Evolutionary conservation across 2,329 filamentous ascomycete genomes (phyloP).

Genomic region (Ciborinia camelliae): DNA sequence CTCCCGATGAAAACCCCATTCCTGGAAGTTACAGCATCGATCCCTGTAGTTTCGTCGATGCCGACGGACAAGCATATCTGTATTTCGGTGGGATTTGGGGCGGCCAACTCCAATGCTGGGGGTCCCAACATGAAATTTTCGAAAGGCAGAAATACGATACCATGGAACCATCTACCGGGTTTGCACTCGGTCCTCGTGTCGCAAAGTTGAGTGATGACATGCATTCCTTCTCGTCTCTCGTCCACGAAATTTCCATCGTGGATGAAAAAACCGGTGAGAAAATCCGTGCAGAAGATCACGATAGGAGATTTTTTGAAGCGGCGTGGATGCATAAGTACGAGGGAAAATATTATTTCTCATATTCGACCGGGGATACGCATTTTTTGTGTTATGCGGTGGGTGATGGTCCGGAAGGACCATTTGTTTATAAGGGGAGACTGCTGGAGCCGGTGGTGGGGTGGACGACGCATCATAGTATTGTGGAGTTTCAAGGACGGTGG

Average conservation of each 20-base stretch:
- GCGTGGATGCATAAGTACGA: conserved; percentile 74
- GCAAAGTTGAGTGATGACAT: conserved; percentile 63
- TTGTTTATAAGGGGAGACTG: conserved; percentile 68
- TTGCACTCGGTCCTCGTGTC: conserved; percentile 64
- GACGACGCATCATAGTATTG: conserved; percentile 79
- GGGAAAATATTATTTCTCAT: conserved; percentile 70
- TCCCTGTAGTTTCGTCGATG: conserved; percentile 72
- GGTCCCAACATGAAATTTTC: conserved; percentile 43
- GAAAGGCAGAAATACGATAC: conserved; percentile 53
- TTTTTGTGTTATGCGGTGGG: conserved; percentile 67
- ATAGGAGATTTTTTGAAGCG: conserved; percentile 74
- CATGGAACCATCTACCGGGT: conserved; percentile 57
- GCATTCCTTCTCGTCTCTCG: conserved; percentile 54
- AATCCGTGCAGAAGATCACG: conserved; percentile 65
- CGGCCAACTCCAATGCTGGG: conserved; percentile 76
- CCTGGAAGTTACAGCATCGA: conserved; percentile 72
- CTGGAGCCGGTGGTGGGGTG: conserved; percentile 74
- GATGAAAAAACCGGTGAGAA: conserved; percentile 55
- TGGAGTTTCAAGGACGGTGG: conserved; percentile 68
- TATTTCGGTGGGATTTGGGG: conserved; percentile 83
- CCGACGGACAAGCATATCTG: conserved; percentile 61
- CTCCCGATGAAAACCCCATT: conserved; percentile 61
- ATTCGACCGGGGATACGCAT: conserved; percentile 76
- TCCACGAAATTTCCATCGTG: conserved; percentile 61
- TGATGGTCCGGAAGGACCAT: conserved; percentile 64